Evolutionary conservation across 371 early-diverging fungal genomes (phyloP), one percentile per base, ranked within the genome.

Genomic region (Syncephalastrum monosporum): DNA sequence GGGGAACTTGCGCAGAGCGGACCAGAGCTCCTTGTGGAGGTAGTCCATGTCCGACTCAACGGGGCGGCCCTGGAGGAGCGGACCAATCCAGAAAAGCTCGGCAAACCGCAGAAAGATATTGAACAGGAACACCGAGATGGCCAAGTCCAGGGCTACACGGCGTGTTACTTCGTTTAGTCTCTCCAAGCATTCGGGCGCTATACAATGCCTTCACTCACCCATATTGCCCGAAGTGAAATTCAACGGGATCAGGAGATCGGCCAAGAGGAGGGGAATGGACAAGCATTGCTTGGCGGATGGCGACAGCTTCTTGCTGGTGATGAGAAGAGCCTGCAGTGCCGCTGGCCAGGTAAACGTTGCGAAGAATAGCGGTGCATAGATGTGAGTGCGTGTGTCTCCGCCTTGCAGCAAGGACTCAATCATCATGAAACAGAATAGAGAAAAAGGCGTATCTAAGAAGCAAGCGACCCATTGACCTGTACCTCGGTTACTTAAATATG

Each of bases 1-100:
- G 6, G 75, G 75, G 43, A 75, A 75, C 3, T 50, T 70, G n/a
- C 75, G 66, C 29, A 75, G 17, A 38, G 62, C 61, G 25, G 65
- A 47, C 72, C 72, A 75, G 16, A 75, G 61, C 15, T 75, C 75
- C 6, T 57, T 60, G 49, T 64, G 61, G 2, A 75, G 53, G 8
- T 60, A 61, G 19, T 65, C 57, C 3, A 47, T 4, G 15, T 63
- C 33, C 14, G 67, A 53, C 48, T 75, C 72, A 23, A 53, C 72
- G 12, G 61, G 59, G 25, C 63, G 44, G 13, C 62, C 52, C 29
- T 72, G 62, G 8, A 75, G 57, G 7, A 70, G 3, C 5, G 75
- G 75, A 0, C 63, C 59, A 14, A 70, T 57, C 66, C 66, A 75
- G 42, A 53, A 72, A 16, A 72, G 27, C 21, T 72, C 75, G 2